Evolutionary conservation across 768 basidiomycete species (phyloP), one percentile per base, ranked within the genome.

Genomic region (Leccinum variicolor): DNA sequence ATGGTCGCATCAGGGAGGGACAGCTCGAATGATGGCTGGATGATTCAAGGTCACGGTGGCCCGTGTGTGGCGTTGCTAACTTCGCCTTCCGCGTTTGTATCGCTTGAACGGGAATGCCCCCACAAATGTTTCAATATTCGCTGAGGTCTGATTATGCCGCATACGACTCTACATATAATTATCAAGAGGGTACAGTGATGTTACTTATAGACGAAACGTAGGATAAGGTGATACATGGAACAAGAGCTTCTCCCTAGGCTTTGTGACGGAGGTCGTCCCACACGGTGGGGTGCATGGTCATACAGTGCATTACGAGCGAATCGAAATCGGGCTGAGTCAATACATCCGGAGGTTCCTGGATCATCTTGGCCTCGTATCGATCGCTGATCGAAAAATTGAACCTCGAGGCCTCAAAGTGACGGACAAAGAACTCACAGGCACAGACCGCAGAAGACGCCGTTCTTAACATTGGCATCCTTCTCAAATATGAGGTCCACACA

Each of bases 291-390:
- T 86, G 85, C 59, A 80, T 77, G 14, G 64, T 69, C 60, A 72
- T 67, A 64, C 79, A 82, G 62, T 86, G 85, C 43, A 64, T 69
- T 4, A 80, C 66, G n/a, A 82, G 74, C 50, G 76, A 69, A 48
- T 81, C 77, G 36, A 77, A 70, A 14, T 62, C 58, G 6, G 71
- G 71, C 28, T 60, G 52, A 47, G 68, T 36, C 21, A 73, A 51
- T 9, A 74, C 56, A 34, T 71, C 71, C 3, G 71, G 71, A 28
- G 63, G 67, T 28, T 73, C 71, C 1, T 58, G 60, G 36, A 69
- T 60, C 71, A 71, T 63, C 10, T 59, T 50, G 10, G 57, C 62
- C 17, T 73, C 64, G 21, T 64, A 60, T 41, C 71, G 73, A 58
- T 64, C 62, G 15, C 71, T 73, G 45, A 51, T 39, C 7, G 33